Base-by-base conservation (phyloP, 73 alveolate genomes). In the Tetrahymena thermophila region DNA sequence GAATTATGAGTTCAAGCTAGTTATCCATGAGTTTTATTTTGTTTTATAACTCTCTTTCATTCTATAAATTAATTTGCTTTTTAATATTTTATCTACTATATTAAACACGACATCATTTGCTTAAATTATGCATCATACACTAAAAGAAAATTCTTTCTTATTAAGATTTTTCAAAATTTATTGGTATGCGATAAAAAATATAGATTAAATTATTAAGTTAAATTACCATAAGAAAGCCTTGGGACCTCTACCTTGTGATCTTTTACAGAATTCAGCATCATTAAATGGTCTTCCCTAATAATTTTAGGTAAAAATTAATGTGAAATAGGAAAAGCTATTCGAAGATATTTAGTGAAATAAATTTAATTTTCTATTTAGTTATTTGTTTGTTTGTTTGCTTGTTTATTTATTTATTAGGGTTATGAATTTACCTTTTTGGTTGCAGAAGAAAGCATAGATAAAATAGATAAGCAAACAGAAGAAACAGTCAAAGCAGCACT, bases 401-500 rank as follows among this genome's bases (percentile, higher is more conserved):
- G n/a, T n/a, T n/a, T n/a, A n/a, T n/a, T n/a, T n/a, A n/a, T n/a
- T n/a, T n/a, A n/a, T n/a, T n/a, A n/a, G n/a, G n/a, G n/a, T 55
- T 35, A 43, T 43, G 93, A 31, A 28, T 19, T 38, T 93, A 95
- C 97, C 93, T 98, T 98, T 94, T 96, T 93, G 31, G 96, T 94
- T 17, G 99, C 99, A 93, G 98, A 96, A 9, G 99, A 96, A 57
- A 98, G 96, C 99, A 98, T 98, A 5, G 99, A 96, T 93, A 97
- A 96, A 71, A 98, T 98, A 93, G 99, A 98, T 94, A 98, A 94
- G 85, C 98, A 96, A 34, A 98, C 98, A 9, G 99, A 98, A 42
- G 98, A 93, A 19, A 98, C 99, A 93, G 99, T 98, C 43, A 98
- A 95, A 9, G 99, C 98, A 25, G 99, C 99, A 35, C 99, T 96